phyloP scores from a whole-genome alignment of 768 basidiomycete species.

The Rhodosporidiobolus sp. region DNA sequence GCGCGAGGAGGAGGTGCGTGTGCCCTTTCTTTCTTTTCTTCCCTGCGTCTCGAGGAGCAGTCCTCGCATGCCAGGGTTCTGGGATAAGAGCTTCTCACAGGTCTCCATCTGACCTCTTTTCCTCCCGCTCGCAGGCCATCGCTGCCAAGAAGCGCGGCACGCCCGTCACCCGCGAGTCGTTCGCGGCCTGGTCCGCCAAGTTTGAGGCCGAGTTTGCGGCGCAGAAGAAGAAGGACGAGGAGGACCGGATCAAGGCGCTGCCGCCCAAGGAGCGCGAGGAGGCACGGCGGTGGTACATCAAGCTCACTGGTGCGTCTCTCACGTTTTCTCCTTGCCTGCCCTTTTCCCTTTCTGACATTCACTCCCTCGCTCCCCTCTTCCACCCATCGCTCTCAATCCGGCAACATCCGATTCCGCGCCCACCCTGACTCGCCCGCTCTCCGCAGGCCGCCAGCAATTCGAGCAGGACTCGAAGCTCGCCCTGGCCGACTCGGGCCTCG shows the following conservation, averaged over 20 bases:
- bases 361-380: background rate
- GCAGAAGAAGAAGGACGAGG: constrained; percentile 68
- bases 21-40: background rate
- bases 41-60: too few relatives aligned
- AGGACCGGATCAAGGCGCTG: constrained; percentile 67
- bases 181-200: constrained; percentile 71
- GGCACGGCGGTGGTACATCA: constrained; percentile 60
- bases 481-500: constrained; percentile 68
- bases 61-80: too few relatives aligned
- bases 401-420: background rate
- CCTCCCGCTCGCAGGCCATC: constrained; percentile 56
- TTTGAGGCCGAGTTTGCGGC: constrained; percentile 68
- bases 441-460: constrained; percentile 85
- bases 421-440: too few relatives aligned
- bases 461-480: constrained; percentile 64
- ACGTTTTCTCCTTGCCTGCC: constrained; percentile 1
- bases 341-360: too few relatives aligned
- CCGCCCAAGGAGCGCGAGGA: constrained; percentile 83
- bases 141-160: constrained; percentile 84
- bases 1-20: constrained; percentile 66
- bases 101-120: too few relatives aligned
- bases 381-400: background rate
- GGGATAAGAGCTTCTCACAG: too few relatives aligned
- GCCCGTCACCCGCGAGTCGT: constrained; percentile 78
- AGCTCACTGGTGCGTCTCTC: constrained; percentile 69